Conservation (phyloP, 1,284 basidiomycete genomes). For the Earliella scabrosa region DNA sequence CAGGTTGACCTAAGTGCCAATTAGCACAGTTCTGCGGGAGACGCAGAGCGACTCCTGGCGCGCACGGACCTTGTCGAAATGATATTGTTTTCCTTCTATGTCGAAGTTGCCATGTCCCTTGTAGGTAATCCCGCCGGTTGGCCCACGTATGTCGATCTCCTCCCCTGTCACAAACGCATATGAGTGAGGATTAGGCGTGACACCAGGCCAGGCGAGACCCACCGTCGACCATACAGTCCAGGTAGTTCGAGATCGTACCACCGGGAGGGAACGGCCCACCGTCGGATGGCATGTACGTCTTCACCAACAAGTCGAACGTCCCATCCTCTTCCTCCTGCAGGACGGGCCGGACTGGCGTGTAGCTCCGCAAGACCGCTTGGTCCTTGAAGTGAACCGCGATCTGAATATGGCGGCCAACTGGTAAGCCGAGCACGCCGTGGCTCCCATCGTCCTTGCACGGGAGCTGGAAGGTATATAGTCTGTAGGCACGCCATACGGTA, state of each 20-base stretch:
- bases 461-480: conserved; percentile 28
- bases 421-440: conserved; percentile 24
- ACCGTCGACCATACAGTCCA: conserved; percentile 30
- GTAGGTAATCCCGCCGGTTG: conserved; percentile 28
- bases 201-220: background rate
- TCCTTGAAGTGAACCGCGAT: conserved; percentile 30
- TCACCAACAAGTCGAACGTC: conserved; percentile 31
- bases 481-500: background rate
- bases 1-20: conserved; percentile 29
- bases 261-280: conserved; percentile 24
- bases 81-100: conserved; percentile 22
- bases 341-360: conserved; percentile 29
- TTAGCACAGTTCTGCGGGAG: too few species aligned
- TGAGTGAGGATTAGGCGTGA: background rate
- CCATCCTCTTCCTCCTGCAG: conserved; percentile 31
- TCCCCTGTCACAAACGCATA: conserved; percentile 15
- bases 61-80: conserved; percentile 23
- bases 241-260: conserved; percentile 30
- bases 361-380: conserved; percentile 28
- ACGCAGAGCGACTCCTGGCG: too few species aligned
- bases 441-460: conserved; percentile 18
- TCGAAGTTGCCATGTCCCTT: conserved; percentile 22
- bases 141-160: conserved; percentile 30
- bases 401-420: conserved; percentile 29
- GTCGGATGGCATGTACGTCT: conserved; percentile 29